Base-by-base conservation (phyloP, 805 yeast genomes). In the Zygotorulaspora danielsina region DNA sequence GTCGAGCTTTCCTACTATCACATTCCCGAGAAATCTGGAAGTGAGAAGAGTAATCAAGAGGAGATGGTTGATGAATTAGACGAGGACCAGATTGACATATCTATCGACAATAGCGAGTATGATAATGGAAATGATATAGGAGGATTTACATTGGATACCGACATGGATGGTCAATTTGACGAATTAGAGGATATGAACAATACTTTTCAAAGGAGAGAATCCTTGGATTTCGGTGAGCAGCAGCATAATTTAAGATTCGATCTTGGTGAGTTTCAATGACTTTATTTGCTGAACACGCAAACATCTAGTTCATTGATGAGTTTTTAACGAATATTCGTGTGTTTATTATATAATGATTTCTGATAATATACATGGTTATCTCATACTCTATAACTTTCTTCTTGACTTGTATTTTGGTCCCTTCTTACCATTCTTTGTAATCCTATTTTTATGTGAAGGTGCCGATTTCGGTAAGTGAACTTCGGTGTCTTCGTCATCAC, bases 401-500 rank as follows among this genome's bases (percentile, higher is more conserved):
- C 47, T 55, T 9, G 63, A 52, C 38, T 57, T 61, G 37, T 55
- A 62, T 33, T 57, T 59, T 19, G 57, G 51, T 17, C 47, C 59
- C 26, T 49, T 51, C 30, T 51, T 59, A 31, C 41, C 39, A 19
- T 47, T 45, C 41, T 58, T 57, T 17, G 52, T 54, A 32, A 52
- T 45, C 42, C 46, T 61, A 27, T 57, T 61, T 39, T 49, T 51
- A 9, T 41, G 39, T 7, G 15, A 28, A 33, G 13, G 32, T 13
- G 51, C 52, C 36, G 46, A 49, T 11, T 50, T 45, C 12, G 53
- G 43, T 28, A 53, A 59, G 16, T 54, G 59, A 19, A 52, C 57
- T 24, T 59, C 72, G 13, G 59, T 73, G 51, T 67, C 76, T 42
- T 69, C 78, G 29, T 72, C 79, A 36, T 70, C 76, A 44, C 73